Evolutionary conservation across 306 rosid species (phyloP), one percentile per base, ranked within the genome.

Genomic region (Hippophae rhamnoides): DNA sequence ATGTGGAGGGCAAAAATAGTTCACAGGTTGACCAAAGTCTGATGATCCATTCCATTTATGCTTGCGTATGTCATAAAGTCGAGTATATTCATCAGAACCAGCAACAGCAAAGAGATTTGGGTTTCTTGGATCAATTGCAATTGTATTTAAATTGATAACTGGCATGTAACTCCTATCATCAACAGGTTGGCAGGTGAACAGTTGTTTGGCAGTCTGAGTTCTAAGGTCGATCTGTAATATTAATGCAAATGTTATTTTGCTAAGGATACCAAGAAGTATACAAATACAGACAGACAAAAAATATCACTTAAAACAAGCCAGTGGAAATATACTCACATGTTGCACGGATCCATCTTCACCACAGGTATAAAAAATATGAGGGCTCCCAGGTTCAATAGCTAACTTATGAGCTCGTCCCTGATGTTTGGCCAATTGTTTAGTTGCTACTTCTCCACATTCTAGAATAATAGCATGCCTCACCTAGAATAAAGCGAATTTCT

Each of bases 291-390:
- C 14, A 4, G 48, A 56, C 9, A 8, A 31, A 31, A 44, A 57
- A 56, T 25, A 62, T 67, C 42, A 38, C 68, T 48, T 43, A 55
- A 42, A 64, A 70, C 54, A 1, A 50, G 65, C 11, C 58, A 66
- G 55, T 51, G 71, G 43, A 56, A 2, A 31, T 31, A 31, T 31
- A 78, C 99, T 84, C 70, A 92, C 99, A 76, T 85, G 96, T 52
- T 88, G 95, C 56, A 92, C 96, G 47, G 78, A 43, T 65, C 96
- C 99, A 88, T 92, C 99, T 80, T 92, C 99, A 71, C 96, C 99
- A 9, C 99, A 92, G 40, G 93, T 81, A 58, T 78, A 92, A 65
- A 92, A 88, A 44, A 81, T 83, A 77, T 92, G 83, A 50, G 96
- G 86, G 76, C 99, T 92, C 64, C 99, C 96, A 44, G 99, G 96